Evolutionary conservation across 192 early-diverging fungal genomes (phyloP).

Genomic region (Dissophora globulifera): DNA sequence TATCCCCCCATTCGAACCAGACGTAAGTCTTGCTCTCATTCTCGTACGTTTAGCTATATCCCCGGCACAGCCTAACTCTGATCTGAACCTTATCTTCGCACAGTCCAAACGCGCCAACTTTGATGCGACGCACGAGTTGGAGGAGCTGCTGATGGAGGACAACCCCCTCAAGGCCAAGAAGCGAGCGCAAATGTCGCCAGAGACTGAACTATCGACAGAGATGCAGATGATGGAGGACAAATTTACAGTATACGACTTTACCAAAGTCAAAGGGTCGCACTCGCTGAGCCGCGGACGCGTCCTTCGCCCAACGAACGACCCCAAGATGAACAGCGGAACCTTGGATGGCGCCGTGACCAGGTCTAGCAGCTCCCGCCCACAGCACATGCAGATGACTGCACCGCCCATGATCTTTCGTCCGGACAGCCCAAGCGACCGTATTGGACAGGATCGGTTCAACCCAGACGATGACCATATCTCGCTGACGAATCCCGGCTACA

Average conservation of each 20-base stretch:
- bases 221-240: constrained; percentile 85
- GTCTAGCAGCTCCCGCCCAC: constrained; percentile 2
- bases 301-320: constrained; percentile 27
- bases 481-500: constrained; percentile 12
- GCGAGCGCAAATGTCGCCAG: constrained; percentile 55
- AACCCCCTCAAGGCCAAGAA: constrained; percentile 89
- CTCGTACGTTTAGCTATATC: neutral
- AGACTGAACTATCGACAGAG: constrained; percentile 63
- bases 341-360: constrained; percentile 31
- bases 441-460: constrained; percentile 39
- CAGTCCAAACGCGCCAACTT: constrained; percentile 91
- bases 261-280: constrained; percentile 60
- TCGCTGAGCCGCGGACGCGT: constrained; percentile 31
- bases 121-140: constrained; percentile 95
- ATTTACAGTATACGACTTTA: constrained; percentile 79
- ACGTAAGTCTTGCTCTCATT: constrained; percentile 62
- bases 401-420: constrained; percentile 13
- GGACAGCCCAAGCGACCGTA: constrained; percentile 42
- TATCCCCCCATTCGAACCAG: constrained; percentile 85
- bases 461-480: constrained; percentile 30
- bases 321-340: constrained; percentile 36
- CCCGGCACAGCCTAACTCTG: too few relatives aligned
- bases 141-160: constrained; percentile 97
- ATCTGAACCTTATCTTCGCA: too few relatives aligned
- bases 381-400: neutral